Percentiles rank a stretch among this genome's conserved stretches.
These are phyloP conservation scores for Coemansia asiatica DNA, from an alignment of 192 early-diverging fungal species.

Conservation along the genomic window DNA sequence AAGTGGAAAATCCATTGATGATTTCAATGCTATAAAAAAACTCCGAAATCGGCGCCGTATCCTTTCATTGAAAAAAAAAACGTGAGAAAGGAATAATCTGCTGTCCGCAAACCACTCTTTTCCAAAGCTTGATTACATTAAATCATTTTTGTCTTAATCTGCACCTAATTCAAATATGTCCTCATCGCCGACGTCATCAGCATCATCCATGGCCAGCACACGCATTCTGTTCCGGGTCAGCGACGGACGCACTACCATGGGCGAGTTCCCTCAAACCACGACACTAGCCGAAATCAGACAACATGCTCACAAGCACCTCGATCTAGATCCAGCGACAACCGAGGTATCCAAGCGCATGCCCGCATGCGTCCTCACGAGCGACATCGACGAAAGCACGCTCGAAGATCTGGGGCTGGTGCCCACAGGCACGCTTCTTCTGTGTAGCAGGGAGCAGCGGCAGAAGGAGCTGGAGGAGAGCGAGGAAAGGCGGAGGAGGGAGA, in stretches of 20 bases:
- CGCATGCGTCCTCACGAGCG: slow-evolving; percentile 5
- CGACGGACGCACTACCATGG: slow-evolving; percentile 12
- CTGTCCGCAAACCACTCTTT: background rate
- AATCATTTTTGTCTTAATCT: too few relatives aligned
- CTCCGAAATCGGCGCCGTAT: too few relatives aligned
- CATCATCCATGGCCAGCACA: background rate
- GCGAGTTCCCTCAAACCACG: slow-evolving; percentile 6
- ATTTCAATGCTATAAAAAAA: too few relatives aligned
- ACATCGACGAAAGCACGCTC: slow-evolving; percentile 13
- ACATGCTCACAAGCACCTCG: slow-evolving; percentile 4
- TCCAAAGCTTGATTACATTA: too few relatives aligned
- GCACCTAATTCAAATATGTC: background rate
- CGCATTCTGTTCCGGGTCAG: slow-evolving; percentile 23
- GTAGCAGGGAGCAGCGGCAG: slow-evolving; percentile 6
- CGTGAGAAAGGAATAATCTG: background rate
- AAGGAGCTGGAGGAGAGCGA: background rate
- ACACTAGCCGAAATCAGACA: slow-evolving; percentile 21
- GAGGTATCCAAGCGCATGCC: slow-evolving; percentile 11
- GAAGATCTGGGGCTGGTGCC: slow-evolving; percentile 26
- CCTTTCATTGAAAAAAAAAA: too few relatives aligned
- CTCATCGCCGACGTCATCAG: background rate
- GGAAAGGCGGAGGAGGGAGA: background rate
- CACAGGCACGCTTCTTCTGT: slow-evolving; percentile 30
- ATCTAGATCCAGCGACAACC: background rate
- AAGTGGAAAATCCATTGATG: too few relatives aligned